Conservation (phyloP, 495 filamentous ascomycete genomes). For the Daldinia childiae region DNA sequence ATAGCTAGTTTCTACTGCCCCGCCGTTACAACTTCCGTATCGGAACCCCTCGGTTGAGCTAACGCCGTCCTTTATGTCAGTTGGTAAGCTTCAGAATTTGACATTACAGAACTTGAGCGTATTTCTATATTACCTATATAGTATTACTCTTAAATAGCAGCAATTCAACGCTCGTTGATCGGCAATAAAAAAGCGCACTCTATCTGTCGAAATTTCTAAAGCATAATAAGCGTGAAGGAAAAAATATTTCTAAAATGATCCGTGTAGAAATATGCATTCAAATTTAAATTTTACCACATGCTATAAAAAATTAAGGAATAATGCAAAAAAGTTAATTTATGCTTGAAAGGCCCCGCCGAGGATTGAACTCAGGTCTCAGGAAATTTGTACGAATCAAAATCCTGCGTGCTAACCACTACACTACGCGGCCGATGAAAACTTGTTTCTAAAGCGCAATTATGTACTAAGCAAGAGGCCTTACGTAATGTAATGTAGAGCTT, state of each 20-base stretch:
- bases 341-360: constrained; percentile 39
- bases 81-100: too few species aligned
- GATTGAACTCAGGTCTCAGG: constrained; percentile 46
- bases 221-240: too few species aligned
- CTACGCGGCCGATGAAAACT: constrained; percentile 36
- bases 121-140: too few species aligned
- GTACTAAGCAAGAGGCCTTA: background rate
- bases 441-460: constrained; percentile 5
- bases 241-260: too few species aligned
- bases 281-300: too few species aligned
- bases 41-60: constrained; percentile 31
- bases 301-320: background rate
- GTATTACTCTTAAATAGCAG: too few species aligned
- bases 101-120: too few species aligned
- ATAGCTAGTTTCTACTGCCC: constrained; percentile 21
- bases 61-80: background rate
- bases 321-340: constrained; percentile 12
- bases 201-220: too few species aligned
- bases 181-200: too few species aligned
- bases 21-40: constrained; percentile 32
- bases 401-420: constrained; percentile 46
- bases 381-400: constrained; percentile 37
- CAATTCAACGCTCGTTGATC: too few species aligned
- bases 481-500: constrained; percentile 18
- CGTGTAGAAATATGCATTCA: too few species aligned